Evolutionary conservation across 2,329 filamentous ascomycete genomes (phyloP).

Genomic region (Trichophyton simii): DNA sequence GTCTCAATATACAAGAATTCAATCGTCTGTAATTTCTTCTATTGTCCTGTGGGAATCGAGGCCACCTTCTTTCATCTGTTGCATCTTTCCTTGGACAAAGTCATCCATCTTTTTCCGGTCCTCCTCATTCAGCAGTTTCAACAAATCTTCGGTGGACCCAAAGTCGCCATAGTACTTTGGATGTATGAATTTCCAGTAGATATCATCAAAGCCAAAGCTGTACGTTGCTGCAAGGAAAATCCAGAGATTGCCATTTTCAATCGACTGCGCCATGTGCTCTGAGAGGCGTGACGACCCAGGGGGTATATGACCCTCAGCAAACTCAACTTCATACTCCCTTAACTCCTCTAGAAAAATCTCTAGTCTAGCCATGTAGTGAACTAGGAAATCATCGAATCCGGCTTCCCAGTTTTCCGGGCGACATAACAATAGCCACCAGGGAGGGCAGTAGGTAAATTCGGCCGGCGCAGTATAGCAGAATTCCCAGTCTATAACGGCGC

Average conservation of each 20-base stretch:
- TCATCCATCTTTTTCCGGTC: conserved; percentile 16
- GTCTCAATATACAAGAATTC: neutral
- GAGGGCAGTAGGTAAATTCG: conserved; percentile 14
- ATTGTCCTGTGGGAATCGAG: conserved; percentile 15
- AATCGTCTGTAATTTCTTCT: conserved; percentile 13
- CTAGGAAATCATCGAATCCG: conserved; percentile 16
- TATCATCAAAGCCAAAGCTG: conserved; percentile 21
- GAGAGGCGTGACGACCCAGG: conserved; percentile 15
- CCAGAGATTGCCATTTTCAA: conserved; percentile 21
- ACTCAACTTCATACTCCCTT: conserved; percentile 12
- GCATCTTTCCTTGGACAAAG: conserved; percentile 19
- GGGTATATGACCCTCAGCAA: neutral
- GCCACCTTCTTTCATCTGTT: conserved; percentile 15
- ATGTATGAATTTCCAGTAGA: conserved; percentile 22
- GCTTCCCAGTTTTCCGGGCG: conserved; percentile 13
- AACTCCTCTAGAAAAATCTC: conserved; percentile 16
- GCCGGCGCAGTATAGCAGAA: conserved; percentile 15
- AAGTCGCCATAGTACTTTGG: conserved; percentile 18
- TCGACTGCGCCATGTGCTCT: conserved; percentile 15
- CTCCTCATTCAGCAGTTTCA: conserved; percentile 15
- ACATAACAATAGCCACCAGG: conserved; percentile 16
- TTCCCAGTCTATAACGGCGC: conserved; percentile 20
- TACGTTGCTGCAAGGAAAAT: conserved; percentile 18
- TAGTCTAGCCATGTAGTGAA: conserved; percentile 16
- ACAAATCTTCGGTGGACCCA: conserved; percentile 17